Conservation (phyloP, 2,329 filamentous ascomycete species). For the Camptophora hylomeconis region DNA sequence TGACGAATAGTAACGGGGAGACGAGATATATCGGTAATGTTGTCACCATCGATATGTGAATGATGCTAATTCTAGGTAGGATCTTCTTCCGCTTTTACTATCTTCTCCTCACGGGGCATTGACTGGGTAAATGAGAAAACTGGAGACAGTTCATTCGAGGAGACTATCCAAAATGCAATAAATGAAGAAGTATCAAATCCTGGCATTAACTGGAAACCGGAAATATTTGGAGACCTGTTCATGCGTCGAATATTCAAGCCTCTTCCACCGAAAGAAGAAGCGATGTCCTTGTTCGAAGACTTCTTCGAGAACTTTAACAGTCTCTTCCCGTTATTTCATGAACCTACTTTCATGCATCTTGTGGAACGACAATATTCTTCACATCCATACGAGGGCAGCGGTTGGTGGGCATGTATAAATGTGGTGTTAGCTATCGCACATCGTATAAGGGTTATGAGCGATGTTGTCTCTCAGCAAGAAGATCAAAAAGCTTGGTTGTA, state of each 20-base stretch:
- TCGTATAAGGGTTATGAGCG: slow-evolving; percentile 86
- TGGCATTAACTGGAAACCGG: slow-evolving; percentile 97
- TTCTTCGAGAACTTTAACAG: slow-evolving; percentile 99
- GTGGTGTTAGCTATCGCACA: slow-evolving; percentile 88
- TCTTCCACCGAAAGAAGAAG: slow-evolving; percentile 75
- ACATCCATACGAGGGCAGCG: slow-evolving; percentile 86
- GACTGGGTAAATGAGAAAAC: slow-evolving; percentile 98
- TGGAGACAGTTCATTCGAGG: slow-evolving; percentile 85
- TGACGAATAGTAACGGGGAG: slow-evolving; percentile 89
- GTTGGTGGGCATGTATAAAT: slow-evolving; percentile 98
- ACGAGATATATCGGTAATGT: slow-evolving; percentile 82
- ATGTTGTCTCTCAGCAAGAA: slow-evolving; percentile 77
- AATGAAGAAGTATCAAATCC: slow-evolving; percentile 77
- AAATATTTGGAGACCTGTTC: slow-evolving; percentile 89
- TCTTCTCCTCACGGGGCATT: slow-evolving; percentile 95
- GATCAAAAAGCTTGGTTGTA: slow-evolving; percentile 93
- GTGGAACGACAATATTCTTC: slow-evolving; percentile 87
- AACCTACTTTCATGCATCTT: slow-evolving; percentile 95
- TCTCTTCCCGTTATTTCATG: slow-evolving; percentile 95
- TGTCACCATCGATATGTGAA: slow-evolving; percentile 1
- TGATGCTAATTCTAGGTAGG: slow-evolving; percentile 38
- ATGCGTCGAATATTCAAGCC: slow-evolving; percentile 69
- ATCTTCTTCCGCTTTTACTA: slow-evolving; percentile 94
- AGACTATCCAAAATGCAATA: slow-evolving; percentile 77
- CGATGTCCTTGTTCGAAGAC: slow-evolving; percentile 75